Conservation (phyloP, 2,329 filamentous ascomycete genomes). For the Paraconiothyrium brasiliense region DNA sequence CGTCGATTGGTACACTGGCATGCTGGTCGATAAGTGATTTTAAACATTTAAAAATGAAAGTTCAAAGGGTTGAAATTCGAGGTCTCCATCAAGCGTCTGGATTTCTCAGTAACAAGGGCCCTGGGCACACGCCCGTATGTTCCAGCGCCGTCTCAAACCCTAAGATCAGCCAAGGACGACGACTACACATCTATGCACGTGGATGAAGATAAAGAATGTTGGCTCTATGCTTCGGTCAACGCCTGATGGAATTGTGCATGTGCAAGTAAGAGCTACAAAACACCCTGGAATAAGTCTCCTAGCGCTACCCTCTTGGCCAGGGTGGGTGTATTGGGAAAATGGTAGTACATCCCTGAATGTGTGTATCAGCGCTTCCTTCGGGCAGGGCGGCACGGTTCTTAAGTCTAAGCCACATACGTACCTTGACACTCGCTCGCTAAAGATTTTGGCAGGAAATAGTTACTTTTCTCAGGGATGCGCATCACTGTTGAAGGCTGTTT, state of each 20-base stretch:
- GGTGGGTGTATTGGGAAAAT: conserved; percentile 1
- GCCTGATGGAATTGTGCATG: conserved; percentile 11
- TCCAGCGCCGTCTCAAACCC: conserved; percentile 8
- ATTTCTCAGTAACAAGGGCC: conserved; percentile 11
- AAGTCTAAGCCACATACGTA: too few relatives aligned
- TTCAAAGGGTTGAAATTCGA: conserved; percentile 8
- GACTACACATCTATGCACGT: conserved; percentile 12
- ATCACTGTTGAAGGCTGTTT: conserved; percentile 8
- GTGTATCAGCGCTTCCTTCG: background rate
- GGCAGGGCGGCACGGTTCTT: too few relatives aligned
- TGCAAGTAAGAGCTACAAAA: conserved; percentile 9
- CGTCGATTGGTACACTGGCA: conserved; percentile 15
- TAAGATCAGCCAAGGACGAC: conserved; percentile 7
- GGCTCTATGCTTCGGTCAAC: conserved; percentile 12
- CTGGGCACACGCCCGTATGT: background rate
- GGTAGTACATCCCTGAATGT: conserved; percentile 6
- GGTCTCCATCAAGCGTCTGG: conserved; percentile 7
- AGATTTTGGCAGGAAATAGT: background rate
- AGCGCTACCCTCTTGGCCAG: too few relatives aligned
- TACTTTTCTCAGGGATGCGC: conserved; percentile 10
- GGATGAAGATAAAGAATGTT: conserved; percentile 10
- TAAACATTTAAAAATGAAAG: conserved; percentile 3
- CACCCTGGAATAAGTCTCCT: too few relatives aligned
- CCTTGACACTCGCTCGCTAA: too few relatives aligned
- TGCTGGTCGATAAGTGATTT: conserved; percentile 8